Conservation (phyloP, 805 yeast genomes). For the Alloascoidea hylecoeti region DNA sequence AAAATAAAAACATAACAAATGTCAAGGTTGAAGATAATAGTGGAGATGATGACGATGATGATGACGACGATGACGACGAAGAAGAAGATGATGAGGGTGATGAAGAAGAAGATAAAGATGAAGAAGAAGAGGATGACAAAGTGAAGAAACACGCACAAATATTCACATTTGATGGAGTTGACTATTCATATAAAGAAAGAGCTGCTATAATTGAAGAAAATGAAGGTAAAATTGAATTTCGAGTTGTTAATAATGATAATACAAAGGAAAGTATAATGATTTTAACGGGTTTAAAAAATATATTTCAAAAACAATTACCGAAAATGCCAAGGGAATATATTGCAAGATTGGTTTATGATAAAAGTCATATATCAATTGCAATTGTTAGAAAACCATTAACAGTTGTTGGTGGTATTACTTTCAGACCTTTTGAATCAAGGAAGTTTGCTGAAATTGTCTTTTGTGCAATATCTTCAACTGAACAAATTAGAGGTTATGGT, state of each 20-base stretch:
- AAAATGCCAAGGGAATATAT: constrained; percentile 98
- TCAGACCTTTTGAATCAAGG: constrained; percentile 81
- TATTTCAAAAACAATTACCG: constrained; percentile 94
- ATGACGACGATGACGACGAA: constrained; percentile 8
- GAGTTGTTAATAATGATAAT: constrained; percentile 94
- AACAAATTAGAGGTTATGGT: constrained; percentile 97
- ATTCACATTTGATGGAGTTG: constrained; percentile 62
- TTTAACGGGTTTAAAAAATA: constrained; percentile 87
- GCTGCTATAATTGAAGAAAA: constrained; percentile 91
- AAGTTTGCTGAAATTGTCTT: constrained; percentile 97
- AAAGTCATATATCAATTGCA: constrained; percentile 92
- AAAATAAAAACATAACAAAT: constrained; percentile 12
- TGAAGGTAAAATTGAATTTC: constrained; percentile 84
- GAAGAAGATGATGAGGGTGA: constrained; percentile 10
- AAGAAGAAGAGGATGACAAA: constrained; percentile 11
- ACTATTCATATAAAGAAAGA: constrained; percentile 76
- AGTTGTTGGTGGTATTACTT: constrained; percentile 97
- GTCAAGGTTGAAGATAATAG: constrained; percentile 9
- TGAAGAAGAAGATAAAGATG: constrained; percentile 7
- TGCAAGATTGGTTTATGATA: constrained; percentile 84
- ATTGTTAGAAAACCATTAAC: constrained; percentile 87
- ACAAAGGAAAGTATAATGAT: constrained; percentile 79
- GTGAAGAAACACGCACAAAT: constrained; percentile 21
- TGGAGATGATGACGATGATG: constrained; percentile 14
- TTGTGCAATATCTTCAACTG: constrained; percentile 95